Conservation (phyloP, 306 rosid genomes). For the Sechiopsis laciniata region DNA sequence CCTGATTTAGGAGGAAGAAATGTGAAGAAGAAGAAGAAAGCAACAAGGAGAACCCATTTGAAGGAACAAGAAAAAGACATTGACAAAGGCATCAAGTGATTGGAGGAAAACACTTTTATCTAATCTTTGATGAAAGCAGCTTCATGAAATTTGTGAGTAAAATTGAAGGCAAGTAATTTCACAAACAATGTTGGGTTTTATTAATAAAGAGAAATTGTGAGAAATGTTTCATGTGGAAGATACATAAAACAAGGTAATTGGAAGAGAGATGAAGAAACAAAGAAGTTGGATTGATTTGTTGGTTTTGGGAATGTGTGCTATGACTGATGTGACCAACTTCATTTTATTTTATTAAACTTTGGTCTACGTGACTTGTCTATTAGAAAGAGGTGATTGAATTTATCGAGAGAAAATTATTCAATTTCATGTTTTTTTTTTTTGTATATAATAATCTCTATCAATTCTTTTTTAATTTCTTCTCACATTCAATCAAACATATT, state of each 20-base stretch:
- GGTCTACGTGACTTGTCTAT: constrained; percentile 1
- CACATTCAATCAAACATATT: too few species aligned
- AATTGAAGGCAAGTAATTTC: too few species aligned
- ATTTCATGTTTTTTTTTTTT: too few species aligned
- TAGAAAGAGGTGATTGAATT: too few species aligned
- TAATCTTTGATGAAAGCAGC: not conserved
- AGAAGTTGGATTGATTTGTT: not conserved
- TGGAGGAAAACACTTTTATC: not conserved
- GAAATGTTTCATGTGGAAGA: constrained; percentile 13
- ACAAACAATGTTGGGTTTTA: too few species aligned
- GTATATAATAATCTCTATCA: too few species aligned
- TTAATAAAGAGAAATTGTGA: not conserved
- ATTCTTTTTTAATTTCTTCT: too few species aligned
- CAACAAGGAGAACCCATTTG: not conserved
- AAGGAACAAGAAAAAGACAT: not conserved
- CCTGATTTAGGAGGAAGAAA: constrained; percentile 19
- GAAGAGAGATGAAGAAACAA: not conserved
- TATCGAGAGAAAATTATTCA: too few species aligned
- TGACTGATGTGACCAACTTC: constrained; percentile 14
- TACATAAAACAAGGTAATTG: not conserved
- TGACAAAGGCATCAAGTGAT: not conserved
- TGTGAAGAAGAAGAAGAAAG: constrained; percentile 1
- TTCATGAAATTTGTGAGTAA: not conserved
- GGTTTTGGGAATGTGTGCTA: constrained; percentile 8
- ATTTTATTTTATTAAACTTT: not conserved